Percentiles rank a stretch among this genome's conserved stretches.
Evolutionary conservation across 352 stramenopile genomes (phyloP).

Genomic region (Globisporangium splendens): DNA sequence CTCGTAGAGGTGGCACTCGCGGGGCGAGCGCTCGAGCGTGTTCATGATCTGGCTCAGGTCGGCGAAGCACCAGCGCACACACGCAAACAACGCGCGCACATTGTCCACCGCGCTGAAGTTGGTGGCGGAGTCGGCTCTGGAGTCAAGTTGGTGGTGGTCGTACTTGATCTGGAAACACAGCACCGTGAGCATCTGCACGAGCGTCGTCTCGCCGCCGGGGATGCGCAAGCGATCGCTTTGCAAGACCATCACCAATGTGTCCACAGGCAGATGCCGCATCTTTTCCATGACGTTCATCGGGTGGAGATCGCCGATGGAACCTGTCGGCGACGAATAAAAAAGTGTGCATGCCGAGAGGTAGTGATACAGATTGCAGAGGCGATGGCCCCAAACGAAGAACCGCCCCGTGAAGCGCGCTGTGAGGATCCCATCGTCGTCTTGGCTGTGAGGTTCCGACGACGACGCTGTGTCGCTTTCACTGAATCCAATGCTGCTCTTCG

Average conservation of each 20-base stretch:
- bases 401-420: slow-evolving; percentile 22
- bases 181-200: slow-evolving; percentile 37
- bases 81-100: slow-evolving; percentile 48
- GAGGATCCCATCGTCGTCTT: slow-evolving; percentile 19
- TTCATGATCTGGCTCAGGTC: slow-evolving; percentile 53
- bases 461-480: slow-evolving; percentile 11
- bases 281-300: slow-evolving; percentile 16
- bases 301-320: slow-evolving; percentile 11
- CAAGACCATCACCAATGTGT: slow-evolving; percentile 56
- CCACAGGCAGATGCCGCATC: slow-evolving; percentile 47
- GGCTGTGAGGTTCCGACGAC: neutral
- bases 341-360: slow-evolving; percentile 57
- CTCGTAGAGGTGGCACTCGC: slow-evolving; percentile 55
- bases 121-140: neutral
- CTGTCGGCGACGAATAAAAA: slow-evolving; percentile 46
- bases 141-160: slow-evolving; percentile 3
- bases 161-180: slow-evolving; percentile 33
- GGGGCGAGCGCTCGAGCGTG: slow-evolving; percentile 35
- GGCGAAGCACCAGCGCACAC: slow-evolving; percentile 64
- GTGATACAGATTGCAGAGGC: slow-evolving; percentile 66
- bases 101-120: slow-evolving; percentile 25
- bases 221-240: slow-evolving; percentile 59
- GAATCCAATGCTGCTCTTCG: neutral
- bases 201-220: slow-evolving; percentile 45
- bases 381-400: slow-evolving; percentile 54